Conservation (phyloP, 257 asterid genomes). For the Scutellaria galericulata region DNA sequence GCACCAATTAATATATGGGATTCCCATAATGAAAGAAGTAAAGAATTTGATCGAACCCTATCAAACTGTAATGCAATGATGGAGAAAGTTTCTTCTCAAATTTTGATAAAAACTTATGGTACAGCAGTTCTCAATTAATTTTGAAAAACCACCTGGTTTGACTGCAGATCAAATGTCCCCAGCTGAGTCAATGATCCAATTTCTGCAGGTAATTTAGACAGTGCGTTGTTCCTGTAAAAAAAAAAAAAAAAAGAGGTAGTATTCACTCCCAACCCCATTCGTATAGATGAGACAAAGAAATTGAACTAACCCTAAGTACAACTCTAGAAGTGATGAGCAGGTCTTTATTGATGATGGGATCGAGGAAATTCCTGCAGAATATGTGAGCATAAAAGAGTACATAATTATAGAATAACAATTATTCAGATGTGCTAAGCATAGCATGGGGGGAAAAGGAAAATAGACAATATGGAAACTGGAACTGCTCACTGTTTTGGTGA, state of each 20-base stretch:
- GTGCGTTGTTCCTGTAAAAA: constrained; percentile 65
- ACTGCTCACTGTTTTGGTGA: constrained; percentile 87
- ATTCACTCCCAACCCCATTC: constrained; percentile 22
- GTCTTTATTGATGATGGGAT: constrained; percentile 84
- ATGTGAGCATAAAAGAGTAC: constrained; percentile 29
- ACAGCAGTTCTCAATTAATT: constrained; percentile 26
- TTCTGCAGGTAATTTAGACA: constrained; percentile 78
- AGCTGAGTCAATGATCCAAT: constrained; percentile 74
- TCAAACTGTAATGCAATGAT: constrained; percentile 12
- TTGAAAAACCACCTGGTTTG: constrained; percentile 75
- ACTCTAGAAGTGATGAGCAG: constrained; percentile 86
- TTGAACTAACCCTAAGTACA: constrained; percentile 77
- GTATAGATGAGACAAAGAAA: constrained; percentile 25
- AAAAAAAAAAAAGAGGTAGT: constrained; percentile 20
- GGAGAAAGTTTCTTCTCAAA: constrained; percentile 16
- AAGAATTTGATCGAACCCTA: constrained; percentile 20
- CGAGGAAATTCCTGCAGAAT: constrained; percentile 75
- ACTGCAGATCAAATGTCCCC: constrained; percentile 95
- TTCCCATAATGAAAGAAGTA: constrained; percentile 27
- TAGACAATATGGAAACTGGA: constrained; percentile 30
- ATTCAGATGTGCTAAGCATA: constrained; percentile 2
- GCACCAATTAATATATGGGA: constrained; percentile 32
- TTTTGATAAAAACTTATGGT: constrained; percentile 18
- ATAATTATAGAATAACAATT: constrained; percentile 20
- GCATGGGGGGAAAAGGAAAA: neutral